Conservation (phyloP, 108 stramenopile genomes). For the Aurantiochytrium sp. region DNA sequence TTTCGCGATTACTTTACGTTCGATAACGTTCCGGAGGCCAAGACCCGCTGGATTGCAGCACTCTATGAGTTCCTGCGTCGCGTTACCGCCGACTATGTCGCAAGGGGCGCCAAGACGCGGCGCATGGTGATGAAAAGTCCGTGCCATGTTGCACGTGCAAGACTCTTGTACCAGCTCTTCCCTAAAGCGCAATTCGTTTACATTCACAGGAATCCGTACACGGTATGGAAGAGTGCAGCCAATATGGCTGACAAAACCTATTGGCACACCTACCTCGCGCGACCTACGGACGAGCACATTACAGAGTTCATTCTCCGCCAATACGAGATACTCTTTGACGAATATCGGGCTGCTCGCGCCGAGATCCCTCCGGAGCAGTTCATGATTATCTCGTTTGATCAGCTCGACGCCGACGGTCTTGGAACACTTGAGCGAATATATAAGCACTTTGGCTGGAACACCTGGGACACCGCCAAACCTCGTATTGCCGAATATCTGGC, state of each 20-base stretch:
- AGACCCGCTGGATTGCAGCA: neutral
- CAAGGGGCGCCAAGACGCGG: neutral
- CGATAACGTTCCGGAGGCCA: neutral
- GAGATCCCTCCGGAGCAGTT: neutral
- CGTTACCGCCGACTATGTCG: neutral
- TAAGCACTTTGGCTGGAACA: neutral
- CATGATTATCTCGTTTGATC: neutral
- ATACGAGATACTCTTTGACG: neutral
- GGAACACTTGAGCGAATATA: neutral
- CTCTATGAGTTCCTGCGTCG: neutral
- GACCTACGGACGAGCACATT: neutral
- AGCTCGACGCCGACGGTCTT: neutral
- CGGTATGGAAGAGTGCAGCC: neutral
- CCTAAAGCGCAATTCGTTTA: constrained; percentile 16
- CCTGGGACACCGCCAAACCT: neutral
- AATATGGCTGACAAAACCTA: constrained; percentile 16
- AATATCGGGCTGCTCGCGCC: neutral
- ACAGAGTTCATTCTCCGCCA: constrained; percentile 11
- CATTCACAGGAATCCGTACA: neutral
- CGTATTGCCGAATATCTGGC: neutral
- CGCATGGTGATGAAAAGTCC: neutral
- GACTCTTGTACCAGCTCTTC: neutral
- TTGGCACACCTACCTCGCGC: neutral
- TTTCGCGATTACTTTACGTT: constrained; percentile 10
- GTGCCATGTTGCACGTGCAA: neutral